Conservation (phyloP, 129 eudicot genomes). For the Centrapalus pauciflorus region DNA sequence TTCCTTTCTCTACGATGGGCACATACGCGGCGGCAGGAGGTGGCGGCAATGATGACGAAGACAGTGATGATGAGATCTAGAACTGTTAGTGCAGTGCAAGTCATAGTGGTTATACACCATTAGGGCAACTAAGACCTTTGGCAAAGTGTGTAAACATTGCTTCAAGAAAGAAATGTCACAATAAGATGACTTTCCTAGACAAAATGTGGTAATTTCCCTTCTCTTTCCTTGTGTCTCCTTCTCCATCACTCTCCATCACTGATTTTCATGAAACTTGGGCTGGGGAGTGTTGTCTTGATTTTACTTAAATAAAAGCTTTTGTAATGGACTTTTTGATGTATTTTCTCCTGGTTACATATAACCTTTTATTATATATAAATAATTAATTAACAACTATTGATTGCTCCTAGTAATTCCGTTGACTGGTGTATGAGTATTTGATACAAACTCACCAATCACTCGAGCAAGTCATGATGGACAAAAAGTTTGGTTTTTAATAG, state of each 20-base stretch:
- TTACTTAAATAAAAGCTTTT: constrained; percentile 19
- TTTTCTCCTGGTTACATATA: not conserved
- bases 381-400: not conserved
- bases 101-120: constrained; percentile 37
- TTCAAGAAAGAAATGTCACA: constrained; percentile 7
- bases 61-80: constrained; percentile 4
- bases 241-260: not conserved
- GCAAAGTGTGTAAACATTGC: constrained; percentile 22
- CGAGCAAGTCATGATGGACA: not conserved
- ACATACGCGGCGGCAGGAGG: constrained; percentile 13
- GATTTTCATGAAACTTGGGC: not conserved
- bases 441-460: not conserved
- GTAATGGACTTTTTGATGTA: not conserved
- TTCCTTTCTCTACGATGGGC: constrained; percentile 17
- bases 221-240: not conserved
- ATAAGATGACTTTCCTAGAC: not conserved
- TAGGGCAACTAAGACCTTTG: constrained; percentile 53
- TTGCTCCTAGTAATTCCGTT: not conserved
- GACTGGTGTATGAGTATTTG: not conserved
- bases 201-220: constrained; percentile 21
- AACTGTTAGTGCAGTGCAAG: not conserved
- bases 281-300: constrained; percentile 1
- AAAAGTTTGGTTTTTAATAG: not conserved
- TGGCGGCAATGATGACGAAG: constrained; percentile 14
- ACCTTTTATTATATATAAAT: constrained; percentile 1